phyloP scores from a whole-genome alignment of 2,329 filamentous ascomycete species.

The Sporothrix pseudoabietina region DNA sequence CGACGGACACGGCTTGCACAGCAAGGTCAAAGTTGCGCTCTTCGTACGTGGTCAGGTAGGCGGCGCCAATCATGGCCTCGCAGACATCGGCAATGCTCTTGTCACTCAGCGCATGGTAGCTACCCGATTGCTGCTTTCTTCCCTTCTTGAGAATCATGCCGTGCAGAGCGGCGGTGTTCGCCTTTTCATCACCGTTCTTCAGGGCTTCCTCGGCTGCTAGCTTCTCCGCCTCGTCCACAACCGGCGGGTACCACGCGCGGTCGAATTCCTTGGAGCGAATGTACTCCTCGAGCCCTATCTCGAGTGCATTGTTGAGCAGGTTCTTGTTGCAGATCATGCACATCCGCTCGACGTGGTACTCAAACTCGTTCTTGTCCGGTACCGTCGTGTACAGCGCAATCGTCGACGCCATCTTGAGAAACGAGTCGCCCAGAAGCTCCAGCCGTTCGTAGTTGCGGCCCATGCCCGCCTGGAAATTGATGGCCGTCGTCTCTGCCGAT shows the following conservation, averaged over 20 bases:
- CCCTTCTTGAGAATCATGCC: slow-evolving; percentile 73
- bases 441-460: slow-evolving; percentile 92
- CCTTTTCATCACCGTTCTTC: not conserved
- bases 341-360: slow-evolving; percentile 91
- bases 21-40: slow-evolving; percentile 57
- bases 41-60: slow-evolving; percentile 57
- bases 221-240: slow-evolving; percentile 27
- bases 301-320: slow-evolving; percentile 73
- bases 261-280: slow-evolving; percentile 83
- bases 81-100: slow-evolving; percentile 95
- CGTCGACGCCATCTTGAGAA: slow-evolving; percentile 93
- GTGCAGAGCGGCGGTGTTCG: not conserved
- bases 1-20: slow-evolving; percentile 63
- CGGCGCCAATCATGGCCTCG: slow-evolving; percentile 89
- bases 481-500: slow-evolving; percentile 60
- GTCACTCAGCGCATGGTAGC: slow-evolving; percentile 70
- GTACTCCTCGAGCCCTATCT: slow-evolving; percentile 68
- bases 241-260: slow-evolving; percentile 83
- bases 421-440: slow-evolving; percentile 90
- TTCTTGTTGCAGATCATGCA: slow-evolving; percentile 88
- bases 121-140: slow-evolving; percentile 59
- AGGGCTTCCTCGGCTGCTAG: not conserved
- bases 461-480: slow-evolving; percentile 83
- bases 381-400: slow-evolving; percentile 79
- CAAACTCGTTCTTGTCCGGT: slow-evolving; percentile 78